Conservation (phyloP, 257 asterid species). For the Solanum neorickii region DNA sequence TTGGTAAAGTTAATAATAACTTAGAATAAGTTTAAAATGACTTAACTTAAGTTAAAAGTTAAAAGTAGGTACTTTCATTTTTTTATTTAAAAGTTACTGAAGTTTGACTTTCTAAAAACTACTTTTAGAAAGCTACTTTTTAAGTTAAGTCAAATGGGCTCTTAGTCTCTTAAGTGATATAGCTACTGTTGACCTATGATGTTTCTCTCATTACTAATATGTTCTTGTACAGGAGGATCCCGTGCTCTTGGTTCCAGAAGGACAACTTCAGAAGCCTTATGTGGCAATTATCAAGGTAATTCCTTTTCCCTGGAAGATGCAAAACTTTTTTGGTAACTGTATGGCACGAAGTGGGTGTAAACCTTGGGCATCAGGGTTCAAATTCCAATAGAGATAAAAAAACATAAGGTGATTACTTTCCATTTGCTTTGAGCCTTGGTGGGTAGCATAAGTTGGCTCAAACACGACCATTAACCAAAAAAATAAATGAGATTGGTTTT, state of each 20-base stretch:
- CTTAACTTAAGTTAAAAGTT: neutral
- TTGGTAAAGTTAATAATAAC: neutral
- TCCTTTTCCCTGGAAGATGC: neutral
- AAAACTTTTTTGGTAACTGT: neutral
- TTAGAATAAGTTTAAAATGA: neutral
- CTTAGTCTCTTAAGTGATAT: neutral
- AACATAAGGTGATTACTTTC: neutral
- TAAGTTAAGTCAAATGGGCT: neutral
- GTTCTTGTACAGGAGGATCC: conserved; percentile 62
- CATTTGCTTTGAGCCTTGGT: neutral
- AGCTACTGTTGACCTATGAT: neutral
- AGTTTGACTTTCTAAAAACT: neutral
- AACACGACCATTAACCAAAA: neutral
- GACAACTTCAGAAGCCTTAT: conserved; percentile 56
- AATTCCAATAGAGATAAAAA: neutral
- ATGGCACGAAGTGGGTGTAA: neutral
- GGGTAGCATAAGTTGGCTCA: neutral
- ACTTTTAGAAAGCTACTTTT: neutral
- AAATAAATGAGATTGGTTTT: neutral
- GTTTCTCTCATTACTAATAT: neutral
- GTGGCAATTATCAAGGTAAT: conserved; percentile 91
- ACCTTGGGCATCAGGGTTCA: neutral
- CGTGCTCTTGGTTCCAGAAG: conserved; percentile 74
- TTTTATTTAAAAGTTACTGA: neutral
- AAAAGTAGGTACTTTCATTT: neutral